Base-by-base conservation (phyloP, 306 rosid species). In the Prinsepia uniflora region DNA sequence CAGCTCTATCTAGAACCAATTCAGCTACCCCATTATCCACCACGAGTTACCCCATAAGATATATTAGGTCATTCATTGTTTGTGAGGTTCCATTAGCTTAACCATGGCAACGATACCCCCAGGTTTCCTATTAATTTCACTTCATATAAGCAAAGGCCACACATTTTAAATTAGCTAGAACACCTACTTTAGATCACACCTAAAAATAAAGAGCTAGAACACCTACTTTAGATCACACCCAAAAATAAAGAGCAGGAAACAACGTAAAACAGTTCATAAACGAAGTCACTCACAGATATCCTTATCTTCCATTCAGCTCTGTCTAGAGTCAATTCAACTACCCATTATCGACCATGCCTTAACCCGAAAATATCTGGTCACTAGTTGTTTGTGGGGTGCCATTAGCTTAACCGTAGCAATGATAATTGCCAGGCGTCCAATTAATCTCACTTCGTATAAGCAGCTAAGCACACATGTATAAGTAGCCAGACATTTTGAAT, bases 11-110 rank as follows among this genome's bases (percentile, higher is more conserved):
- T 20, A 41, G 24, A 55, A 43, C 43, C 5, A 2, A 41, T 42
- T 42, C 53, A 70, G 14, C 10, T 5, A 53, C 43, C 13, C 54
- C 74, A 52, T 4, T 15, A 42, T 70, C 44, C 53, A 15, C 36
- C 66, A 57, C n/a, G 60, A 45, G 44, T 15, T 4, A 24, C 22
- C 46, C 30, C 46, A 13, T 45, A 48, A n/a, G 8, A 34, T 17
- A 14, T 48, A 15, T 50, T 34, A 34, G 40, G 6, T n/a, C 46
- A 30, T 6, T 30, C 59, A 40, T 22, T 8, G 15, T 36, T 48
- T 52, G 42, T 19, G 42, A 54, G 40, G 63, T 69, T 40, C 58
- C 41, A 68, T 67, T 52, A 69, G 41, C 63, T 14, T 62, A 68
- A 68, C 56, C 44, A 14, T 11, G 36, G n/a, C 10, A 18, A 69